Evolutionary conservation across 768 basidiomycete species (phyloP).

Genomic region (Pisolithus albus): DNA sequence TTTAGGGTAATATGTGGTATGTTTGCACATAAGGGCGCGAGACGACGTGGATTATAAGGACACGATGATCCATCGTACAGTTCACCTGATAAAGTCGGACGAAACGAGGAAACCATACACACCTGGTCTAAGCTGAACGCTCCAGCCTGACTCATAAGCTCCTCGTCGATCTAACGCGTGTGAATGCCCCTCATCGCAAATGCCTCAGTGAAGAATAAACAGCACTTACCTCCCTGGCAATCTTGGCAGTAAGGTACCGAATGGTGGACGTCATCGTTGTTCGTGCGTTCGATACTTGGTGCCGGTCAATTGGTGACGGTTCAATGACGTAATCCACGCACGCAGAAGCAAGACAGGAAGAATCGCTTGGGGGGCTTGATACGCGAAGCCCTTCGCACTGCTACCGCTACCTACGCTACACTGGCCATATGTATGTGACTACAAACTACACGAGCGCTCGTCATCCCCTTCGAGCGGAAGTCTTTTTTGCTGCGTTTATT

Average conservation of each 20-base stretch:
- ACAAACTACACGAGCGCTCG: background rate
- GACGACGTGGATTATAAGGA: too few relatives aligned
- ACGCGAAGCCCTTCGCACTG: conserved; percentile 37
- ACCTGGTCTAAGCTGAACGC: conserved; percentile 96
- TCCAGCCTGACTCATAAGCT: conserved; percentile 82
- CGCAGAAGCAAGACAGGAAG: background rate
- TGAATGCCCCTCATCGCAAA: background rate
- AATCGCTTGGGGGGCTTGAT: conserved; percentile 28
- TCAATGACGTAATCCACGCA: too few relatives aligned
- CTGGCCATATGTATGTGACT: background rate
- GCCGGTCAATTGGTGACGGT: too few relatives aligned
- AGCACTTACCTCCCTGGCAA: conserved; percentile 65
- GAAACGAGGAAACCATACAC: background rate
- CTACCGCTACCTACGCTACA: background rate
- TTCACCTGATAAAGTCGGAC: background rate
- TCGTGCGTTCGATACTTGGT: too few relatives aligned
- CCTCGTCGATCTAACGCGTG: conserved; percentile 72
- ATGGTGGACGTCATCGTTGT: conserved; percentile 25
- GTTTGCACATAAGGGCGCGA: too few relatives aligned
- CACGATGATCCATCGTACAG: too few relatives aligned
- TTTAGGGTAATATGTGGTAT: background rate
- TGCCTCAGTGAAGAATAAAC: background rate
- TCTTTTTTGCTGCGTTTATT: too few relatives aligned
- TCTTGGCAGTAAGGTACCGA: conserved; percentile 60
- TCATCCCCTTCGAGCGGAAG: too few relatives aligned